Evolutionary conservation across 306 rosid species (phyloP).

Genomic region (Quercus bicolor): DNA sequence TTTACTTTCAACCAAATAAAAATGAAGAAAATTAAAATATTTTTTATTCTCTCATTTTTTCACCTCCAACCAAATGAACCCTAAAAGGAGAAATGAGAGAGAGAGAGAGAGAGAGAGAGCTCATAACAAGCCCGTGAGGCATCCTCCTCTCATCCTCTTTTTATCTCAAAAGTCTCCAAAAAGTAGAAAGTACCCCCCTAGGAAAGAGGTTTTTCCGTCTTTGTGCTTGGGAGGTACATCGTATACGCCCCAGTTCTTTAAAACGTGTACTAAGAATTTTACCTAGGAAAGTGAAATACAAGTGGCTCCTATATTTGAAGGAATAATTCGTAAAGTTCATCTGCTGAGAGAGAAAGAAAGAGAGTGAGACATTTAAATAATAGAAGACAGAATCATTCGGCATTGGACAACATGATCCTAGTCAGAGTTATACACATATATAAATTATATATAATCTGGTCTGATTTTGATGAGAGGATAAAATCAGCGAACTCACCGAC

Average conservation of each 20-base stretch:
- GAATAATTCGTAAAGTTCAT: conserved; percentile 5
- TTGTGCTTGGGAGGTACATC: not conserved
- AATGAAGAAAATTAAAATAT: too few species aligned
- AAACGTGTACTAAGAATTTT: conserved; percentile 24
- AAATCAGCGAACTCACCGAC: conserved; percentile 61
- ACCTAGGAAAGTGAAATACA: conserved; percentile 10
- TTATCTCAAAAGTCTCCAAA: not conserved
- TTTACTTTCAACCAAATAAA: too few species aligned
- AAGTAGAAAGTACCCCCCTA: not conserved
- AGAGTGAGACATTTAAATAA: not conserved
- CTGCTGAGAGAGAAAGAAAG: not conserved
- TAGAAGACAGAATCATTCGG: conserved; percentile 13
- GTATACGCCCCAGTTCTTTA: conserved; percentile 3
- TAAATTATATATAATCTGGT: not conserved
- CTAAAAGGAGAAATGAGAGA: too few species aligned
- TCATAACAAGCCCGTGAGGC: too few species aligned
- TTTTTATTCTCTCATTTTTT: accelerated
- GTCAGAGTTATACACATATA: not conserved
- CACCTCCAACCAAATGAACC: accelerated
- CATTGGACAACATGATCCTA: conserved; percentile 12
- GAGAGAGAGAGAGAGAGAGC: too few species aligned
- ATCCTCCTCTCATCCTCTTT: too few species aligned
- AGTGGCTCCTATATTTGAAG: conserved; percentile 16
- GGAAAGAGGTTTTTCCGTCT: not conserved
- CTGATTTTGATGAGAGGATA: not conserved